Conservation (phyloP, 1,284 basidiomycete species). For the Clitocybe nebularis region DNA sequence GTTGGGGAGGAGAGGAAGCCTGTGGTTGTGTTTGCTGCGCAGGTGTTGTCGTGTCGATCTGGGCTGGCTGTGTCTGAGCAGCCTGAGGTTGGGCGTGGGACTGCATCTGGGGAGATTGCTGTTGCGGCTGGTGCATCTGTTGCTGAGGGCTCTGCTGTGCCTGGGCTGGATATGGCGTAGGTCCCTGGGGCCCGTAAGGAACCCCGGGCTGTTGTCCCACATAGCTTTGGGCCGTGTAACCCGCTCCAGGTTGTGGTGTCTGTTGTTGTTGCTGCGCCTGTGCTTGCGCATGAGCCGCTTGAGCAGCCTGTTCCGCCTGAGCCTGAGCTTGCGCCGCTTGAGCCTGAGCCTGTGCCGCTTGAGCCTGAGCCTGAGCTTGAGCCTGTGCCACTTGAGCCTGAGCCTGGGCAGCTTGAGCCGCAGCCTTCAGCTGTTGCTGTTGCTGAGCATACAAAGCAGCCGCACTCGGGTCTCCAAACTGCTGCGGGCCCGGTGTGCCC, state of each 20-base stretch:
- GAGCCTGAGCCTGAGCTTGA: constrained; percentile 13
- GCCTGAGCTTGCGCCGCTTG: constrained; percentile 8
- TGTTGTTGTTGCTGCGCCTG: constrained; percentile 7
- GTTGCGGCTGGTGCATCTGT: constrained; percentile 11
- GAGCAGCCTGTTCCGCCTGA: constrained; percentile 6
- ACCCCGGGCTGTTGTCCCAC: constrained; percentile 14
- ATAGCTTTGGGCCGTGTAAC: constrained; percentile 9
- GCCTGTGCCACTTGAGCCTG: constrained; percentile 22
- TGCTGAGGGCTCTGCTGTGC: constrained; percentile 11
- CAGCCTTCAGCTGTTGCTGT: constrained; percentile 18
- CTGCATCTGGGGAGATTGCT: constrained; percentile 17
- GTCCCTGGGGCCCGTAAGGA: constrained; percentile 15
- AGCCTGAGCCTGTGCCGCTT: constrained; percentile 15
- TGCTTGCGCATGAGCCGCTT: constrained; percentile 9
- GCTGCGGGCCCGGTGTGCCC: constrained; percentile 10
- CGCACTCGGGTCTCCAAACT: constrained; percentile 16
- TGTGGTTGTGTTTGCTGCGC: constrained; percentile 10
- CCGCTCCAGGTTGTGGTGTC: not conserved
- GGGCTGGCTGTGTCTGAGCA: constrained; percentile 5
- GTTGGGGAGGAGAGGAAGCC: constrained; percentile 10
- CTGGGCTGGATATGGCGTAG: constrained; percentile 17
- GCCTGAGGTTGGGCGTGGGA: constrained; percentile 17
- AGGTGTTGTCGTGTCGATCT: not conserved
- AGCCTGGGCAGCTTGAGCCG: constrained; percentile 15
- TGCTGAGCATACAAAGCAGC: constrained; percentile 16